Evolutionary conservation across 805 yeast genomes (phyloP), one percentile per base, ranked within the genome.

Genomic region (Yamadazyma nakazawae): DNA sequence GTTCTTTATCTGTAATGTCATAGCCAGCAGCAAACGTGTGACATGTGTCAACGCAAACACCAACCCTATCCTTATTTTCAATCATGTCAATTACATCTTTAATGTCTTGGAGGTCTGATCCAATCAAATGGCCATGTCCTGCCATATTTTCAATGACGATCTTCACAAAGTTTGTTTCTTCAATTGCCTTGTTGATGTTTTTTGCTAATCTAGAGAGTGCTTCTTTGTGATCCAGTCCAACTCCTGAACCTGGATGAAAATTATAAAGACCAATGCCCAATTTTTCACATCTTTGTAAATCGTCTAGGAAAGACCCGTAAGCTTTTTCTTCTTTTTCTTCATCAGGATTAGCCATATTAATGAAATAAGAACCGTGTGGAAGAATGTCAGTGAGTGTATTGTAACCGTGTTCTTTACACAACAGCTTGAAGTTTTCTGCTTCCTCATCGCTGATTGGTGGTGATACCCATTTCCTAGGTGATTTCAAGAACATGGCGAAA

Each of bases 81-180:
- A 94, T 79, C 73, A 81, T 59, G 32, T 79, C 84, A 37, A 94
- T 88, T 13, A 94, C 91, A 18, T 76, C 78, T 25, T 76, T 71
- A 40, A 94, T 72, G 59, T 94, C 98, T 53, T 85, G 81, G 25
- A 92, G 67, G 36, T 78, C 73, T 2, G 92, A 84, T 0, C 98
- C 99, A 36, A 94, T 85, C 50, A 92, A 76, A 51, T 87, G 85
- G 2, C 96, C 97, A 56, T 89, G 95, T 9, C 99, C 99, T 1
- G 99, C 97, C 99, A 94, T 94, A 60, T 92, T 94, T 60, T 94
- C 99, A 49, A 94, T 75, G 11, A 94, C 95, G 37, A 94, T 82
- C 58, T 85, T 91, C 28, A 94, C 98, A 60, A 81, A 84, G 6
- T 68, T 57, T 0, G 99, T 94, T 47, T 80, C 81, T 21, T 66